Percentiles rank a stretch among this genome's conserved stretches.
Conservation (phyloP, 1,284 basidiomycete genomes). For the Apiotrichum gracile region DNA sequence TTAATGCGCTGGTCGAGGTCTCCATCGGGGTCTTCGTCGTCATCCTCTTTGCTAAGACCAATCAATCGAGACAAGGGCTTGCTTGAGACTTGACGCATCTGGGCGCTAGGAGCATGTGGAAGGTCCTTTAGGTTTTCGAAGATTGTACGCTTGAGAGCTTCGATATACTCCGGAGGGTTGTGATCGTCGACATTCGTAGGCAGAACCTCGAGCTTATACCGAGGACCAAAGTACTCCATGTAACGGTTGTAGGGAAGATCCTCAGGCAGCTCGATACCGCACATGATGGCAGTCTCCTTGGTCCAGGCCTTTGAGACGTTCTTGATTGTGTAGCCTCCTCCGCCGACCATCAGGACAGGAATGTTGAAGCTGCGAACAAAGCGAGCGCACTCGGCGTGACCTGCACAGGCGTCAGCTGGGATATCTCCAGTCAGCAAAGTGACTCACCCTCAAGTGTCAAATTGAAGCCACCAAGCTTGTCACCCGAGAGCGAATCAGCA, state of each 20-base stretch:
- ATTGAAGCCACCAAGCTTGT: constrained; percentile 96
- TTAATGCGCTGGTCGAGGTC: constrained; percentile 43
- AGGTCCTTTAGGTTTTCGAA: constrained; percentile 73
- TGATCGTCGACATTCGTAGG: constrained; percentile 92
- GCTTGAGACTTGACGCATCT: constrained; percentile 74
- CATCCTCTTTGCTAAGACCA: constrained; percentile 38
- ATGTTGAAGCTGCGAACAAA: constrained; percentile 79
- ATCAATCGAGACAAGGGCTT: constrained; percentile 34
- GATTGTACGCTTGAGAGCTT: constrained; percentile 67
- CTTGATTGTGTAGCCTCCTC: constrained; percentile 88
- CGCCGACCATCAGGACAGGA: constrained; percentile 86
- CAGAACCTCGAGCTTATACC: constrained; percentile 87
- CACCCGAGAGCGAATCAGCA: constrained; percentile 88
- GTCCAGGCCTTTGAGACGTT: constrained; percentile 96
- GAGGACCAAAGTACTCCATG: constrained; percentile 96
- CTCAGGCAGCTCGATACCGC: constrained; percentile 76
- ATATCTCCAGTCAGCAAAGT: no score
- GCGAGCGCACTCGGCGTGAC: constrained; percentile 82
- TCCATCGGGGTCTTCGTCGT: constrained; percentile 44
- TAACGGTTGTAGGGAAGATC: constrained; percentile 93
- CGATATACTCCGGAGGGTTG: constrained; percentile 78
- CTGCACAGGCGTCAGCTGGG: constrained; percentile 23
- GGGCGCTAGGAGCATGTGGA: constrained; percentile 76
- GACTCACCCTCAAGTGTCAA: constrained; percentile 75
- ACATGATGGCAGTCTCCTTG: constrained; percentile 90